Percentiles rank a stretch among this genome's conserved stretches.
Conservation (phyloP, 441 rosid genomes). For the Arabidopsis hybrid region DNA sequence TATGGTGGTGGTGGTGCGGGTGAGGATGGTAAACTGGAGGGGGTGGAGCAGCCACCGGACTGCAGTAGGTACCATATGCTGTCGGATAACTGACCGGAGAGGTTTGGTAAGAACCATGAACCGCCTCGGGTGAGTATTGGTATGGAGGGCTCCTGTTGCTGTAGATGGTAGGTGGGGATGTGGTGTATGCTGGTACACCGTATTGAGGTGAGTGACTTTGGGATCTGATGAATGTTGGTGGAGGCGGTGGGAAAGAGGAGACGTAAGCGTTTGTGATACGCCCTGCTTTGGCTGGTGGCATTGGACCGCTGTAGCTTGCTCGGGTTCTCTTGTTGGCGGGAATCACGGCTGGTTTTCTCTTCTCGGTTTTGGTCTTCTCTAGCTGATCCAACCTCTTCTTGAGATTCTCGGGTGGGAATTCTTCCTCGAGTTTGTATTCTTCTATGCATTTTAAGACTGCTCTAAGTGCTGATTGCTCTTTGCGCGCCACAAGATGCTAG, state of each 20-base stretch:
- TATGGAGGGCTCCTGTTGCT: constrained; percentile 69
- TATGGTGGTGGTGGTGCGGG: constrained; percentile 37
- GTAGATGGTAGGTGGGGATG: constrained; percentile 34
- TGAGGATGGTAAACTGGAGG: constrained; percentile 72
- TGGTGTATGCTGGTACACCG: constrained; percentile 24
- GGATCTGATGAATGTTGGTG: constrained; percentile 72
- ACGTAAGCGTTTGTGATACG: constrained; percentile 84
- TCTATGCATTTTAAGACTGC: constrained; percentile 90
- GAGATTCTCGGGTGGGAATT: constrained; percentile 85
- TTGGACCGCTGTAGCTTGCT: constrained; percentile 81
- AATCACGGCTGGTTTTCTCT: constrained; percentile 68
- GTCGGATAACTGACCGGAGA: constrained; percentile 74
- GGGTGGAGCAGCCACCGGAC: constrained; percentile 66
- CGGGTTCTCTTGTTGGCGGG: constrained; percentile 92
- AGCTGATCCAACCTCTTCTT: constrained; percentile 92
- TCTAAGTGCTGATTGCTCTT: constrained; percentile 87
- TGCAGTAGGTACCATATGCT: constrained; percentile 70
- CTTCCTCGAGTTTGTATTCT: constrained; percentile 82
- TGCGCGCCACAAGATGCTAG: constrained; percentile 79
- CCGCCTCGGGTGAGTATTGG: constrained; percentile 81
- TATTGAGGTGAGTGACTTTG: constrained; percentile 48
- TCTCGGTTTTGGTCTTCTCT: constrained; percentile 82
- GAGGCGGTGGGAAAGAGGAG: constrained; percentile 77
- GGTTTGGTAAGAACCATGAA: constrained; percentile 67
- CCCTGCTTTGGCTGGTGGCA: constrained; percentile 98